A percentile compares a stretch with the other conserved stretches of the same genome.
These are phyloP conservation scores for Casuarina glauca DNA, from an alignment of 306 rosid species.

Conservation along the genomic window DNA sequence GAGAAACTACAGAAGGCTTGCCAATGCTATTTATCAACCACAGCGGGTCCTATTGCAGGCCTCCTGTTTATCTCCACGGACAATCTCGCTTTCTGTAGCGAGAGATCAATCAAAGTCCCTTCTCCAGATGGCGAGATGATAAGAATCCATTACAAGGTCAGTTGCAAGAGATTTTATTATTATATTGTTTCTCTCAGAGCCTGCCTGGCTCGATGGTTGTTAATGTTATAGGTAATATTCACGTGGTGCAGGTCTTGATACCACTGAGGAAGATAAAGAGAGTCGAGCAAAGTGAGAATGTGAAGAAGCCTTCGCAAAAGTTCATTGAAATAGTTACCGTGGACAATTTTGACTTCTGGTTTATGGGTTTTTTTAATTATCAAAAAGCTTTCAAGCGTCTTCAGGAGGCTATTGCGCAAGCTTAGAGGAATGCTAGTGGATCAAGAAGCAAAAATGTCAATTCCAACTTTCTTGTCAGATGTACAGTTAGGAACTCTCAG, in stretches of 20 bases:
- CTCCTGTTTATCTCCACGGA: conserved; percentile 78
- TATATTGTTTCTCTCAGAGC: neutral
- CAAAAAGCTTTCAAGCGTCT: conserved; percentile 44
- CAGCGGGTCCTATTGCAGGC: conserved; percentile 23
- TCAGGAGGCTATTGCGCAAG: conserved; percentile 34
- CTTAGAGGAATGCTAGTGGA: conserved; percentile 4
- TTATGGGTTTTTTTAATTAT: conserved; percentile 62
- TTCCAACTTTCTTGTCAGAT: neutral
- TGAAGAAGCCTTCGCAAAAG: conserved; percentile 27
- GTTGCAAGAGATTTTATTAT: neutral
- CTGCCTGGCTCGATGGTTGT: conserved; percentile 3
- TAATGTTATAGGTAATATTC: neutral
- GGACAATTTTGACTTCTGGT: conserved; percentile 66
- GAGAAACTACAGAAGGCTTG: too few species aligned
- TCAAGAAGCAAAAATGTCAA: neutral
- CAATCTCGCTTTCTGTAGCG: conserved; percentile 77
- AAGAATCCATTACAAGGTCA: conserved; percentile 63
- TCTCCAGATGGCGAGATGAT: conserved; percentile 45
- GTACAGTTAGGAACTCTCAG: neutral
- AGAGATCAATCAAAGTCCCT: conserved; percentile 57
- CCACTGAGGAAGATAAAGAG: conserved; percentile 42
- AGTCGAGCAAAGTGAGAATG: neutral
- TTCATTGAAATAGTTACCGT: conserved; percentile 55
- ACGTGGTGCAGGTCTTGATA: conserved; percentile 43
- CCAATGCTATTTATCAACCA: too few species aligned